Conservation (phyloP, 1,284 basidiomycete genomes). For the Boletus nobilissimus region DNA sequence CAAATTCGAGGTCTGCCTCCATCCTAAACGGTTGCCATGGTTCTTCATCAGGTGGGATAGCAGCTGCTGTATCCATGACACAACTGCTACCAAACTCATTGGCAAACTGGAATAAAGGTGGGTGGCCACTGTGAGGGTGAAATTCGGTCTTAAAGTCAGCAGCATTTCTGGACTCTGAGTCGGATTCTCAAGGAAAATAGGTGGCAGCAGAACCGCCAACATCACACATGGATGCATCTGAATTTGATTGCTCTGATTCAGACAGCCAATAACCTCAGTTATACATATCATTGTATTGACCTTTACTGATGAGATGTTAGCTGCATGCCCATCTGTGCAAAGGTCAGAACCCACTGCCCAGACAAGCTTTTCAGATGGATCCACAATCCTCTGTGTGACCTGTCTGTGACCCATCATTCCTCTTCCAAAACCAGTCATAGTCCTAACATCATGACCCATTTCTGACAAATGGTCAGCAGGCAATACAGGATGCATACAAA, state of each 20-base stretch:
- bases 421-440: constrained; percentile 70
- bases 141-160: not conserved
- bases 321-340: constrained; percentile 88
- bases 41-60: not conserved
- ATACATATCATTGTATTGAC: constrained; percentile 25
- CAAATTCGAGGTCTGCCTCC: not conserved
- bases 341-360: constrained; percentile 93
- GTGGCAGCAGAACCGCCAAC: fast-evolving
- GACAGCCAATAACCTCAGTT: too few relatives aligned
- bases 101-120: not conserved
- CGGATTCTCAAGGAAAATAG: too few relatives aligned
- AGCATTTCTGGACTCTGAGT: not conserved
- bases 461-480: constrained; percentile 49
- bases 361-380: too few relatives aligned
- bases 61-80: not conserved
- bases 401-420: constrained; percentile 92
- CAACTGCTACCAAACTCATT: not conserved
- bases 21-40: not conserved
- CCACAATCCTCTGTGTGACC: constrained; percentile 82
- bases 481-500: constrained; percentile 3
- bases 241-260: too few relatives aligned
- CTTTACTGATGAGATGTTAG: constrained; percentile 46
- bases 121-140: not conserved
- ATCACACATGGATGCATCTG: not conserved
- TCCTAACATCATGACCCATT: constrained; percentile 88